Evolutionary conservation across 116 monocot species (phyloP).

Genomic region (Trichopus zeylanicus): DNA sequence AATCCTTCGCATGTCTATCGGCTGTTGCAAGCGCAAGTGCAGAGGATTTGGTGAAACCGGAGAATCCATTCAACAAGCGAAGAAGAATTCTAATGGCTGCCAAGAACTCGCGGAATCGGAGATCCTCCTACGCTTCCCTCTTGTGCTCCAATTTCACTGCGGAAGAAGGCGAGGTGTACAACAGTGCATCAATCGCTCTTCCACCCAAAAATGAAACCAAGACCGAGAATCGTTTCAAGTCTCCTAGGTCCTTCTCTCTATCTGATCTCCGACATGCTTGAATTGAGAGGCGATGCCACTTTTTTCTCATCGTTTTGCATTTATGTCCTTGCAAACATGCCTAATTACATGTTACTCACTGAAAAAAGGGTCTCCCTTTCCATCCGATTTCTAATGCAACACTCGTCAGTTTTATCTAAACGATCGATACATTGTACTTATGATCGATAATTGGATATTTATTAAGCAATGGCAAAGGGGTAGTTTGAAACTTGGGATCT

Average conservation of each 20-base stretch:
- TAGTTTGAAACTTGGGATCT: no score
- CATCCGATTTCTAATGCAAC: no score
- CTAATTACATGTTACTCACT: no score
- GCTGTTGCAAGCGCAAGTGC: slow-evolving; percentile 13
- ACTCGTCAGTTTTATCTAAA: no score
- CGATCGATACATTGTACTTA: no score
- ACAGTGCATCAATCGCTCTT: neutral
- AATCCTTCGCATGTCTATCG: slow-evolving; percentile 45
- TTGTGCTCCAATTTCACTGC: neutral
- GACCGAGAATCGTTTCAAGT: slow-evolving; percentile 3
- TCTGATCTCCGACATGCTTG: slow-evolving; percentile 22
- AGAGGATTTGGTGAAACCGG: slow-evolving; percentile 40
- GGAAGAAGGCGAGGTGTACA: neutral
- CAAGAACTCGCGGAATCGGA: slow-evolving; percentile 11
- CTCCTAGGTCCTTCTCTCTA: slow-evolving; percentile 21
- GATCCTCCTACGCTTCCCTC: slow-evolving; percentile 31
- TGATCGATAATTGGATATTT: no score
- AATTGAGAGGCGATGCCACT: neutral
- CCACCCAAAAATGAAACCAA: neutral
- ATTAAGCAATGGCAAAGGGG: no score
- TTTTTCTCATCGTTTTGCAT: no score
- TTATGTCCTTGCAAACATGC: no score
- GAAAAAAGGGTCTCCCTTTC: no score
- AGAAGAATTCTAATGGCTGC: slow-evolving; percentile 26
- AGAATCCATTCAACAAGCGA: slow-evolving; percentile 72